phyloP scores from a whole-genome alignment of 805 yeast genomes.

The Metschnikowia proteae region DNA sequence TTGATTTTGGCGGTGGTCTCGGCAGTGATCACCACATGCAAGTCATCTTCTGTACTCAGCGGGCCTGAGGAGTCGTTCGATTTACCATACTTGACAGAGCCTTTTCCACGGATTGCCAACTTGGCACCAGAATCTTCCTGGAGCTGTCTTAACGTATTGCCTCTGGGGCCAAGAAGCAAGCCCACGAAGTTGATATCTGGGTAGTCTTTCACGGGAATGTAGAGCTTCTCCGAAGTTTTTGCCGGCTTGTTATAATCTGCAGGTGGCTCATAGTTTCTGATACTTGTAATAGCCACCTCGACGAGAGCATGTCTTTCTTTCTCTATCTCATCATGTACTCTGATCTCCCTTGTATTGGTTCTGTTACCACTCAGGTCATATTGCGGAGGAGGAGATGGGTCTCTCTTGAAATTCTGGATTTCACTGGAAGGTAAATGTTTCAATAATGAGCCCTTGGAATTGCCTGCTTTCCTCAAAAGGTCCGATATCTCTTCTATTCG shows the following conservation, averaged over 20 bases:
- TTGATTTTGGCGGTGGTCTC: constrained; percentile 75
- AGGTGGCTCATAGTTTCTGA: constrained; percentile 82
- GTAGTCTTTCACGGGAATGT: constrained; percentile 78
- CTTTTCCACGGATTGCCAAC: constrained; percentile 90
- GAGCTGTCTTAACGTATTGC: constrained; percentile 75
- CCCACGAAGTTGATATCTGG: constrained; percentile 95
- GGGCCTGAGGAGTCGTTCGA: constrained; percentile 22
- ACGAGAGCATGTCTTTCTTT: constrained; percentile 77
- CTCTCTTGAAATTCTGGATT: constrained; percentile 41
- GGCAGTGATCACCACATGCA: constrained; percentile 84
- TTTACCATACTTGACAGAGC: constrained; percentile 92
- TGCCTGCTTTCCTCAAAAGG: constrained; percentile 40
- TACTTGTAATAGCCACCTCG: constrained; percentile 63
- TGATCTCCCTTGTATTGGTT: constrained; percentile 75
- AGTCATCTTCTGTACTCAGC: constrained; percentile 50
- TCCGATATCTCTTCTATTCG: constrained; percentile 79
- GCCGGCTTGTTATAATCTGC: constrained; percentile 66
- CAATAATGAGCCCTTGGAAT: constrained; percentile 27
- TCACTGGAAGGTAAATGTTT: constrained; percentile 46
- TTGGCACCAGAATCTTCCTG: constrained; percentile 85
- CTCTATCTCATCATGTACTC: constrained; percentile 49
- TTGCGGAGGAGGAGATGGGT: constrained; percentile 90
- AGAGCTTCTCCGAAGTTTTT: constrained; percentile 74
- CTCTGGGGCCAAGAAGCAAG: constrained; percentile 89
- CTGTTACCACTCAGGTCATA: constrained; percentile 83